Conservation (phyloP, 495 filamentous ascomycete genomes). For the Aspergillus coremiiformis region DNA sequence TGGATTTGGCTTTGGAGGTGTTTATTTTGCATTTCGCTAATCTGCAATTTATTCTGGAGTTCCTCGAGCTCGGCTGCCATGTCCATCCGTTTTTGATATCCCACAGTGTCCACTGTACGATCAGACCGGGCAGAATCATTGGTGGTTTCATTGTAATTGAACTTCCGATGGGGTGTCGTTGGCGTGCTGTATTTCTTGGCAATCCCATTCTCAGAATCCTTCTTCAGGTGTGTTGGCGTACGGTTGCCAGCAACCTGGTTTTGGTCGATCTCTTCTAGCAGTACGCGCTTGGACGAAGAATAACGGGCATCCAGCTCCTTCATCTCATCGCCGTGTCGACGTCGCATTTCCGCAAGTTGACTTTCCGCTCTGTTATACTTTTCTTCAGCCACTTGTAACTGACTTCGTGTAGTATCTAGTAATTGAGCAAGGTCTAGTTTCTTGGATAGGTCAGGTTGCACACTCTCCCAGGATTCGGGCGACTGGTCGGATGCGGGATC, state of each 20-base stretch:
- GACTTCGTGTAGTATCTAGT: conserved; percentile 81
- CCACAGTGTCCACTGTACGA: conserved; percentile 78
- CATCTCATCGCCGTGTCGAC: conserved; percentile 63
- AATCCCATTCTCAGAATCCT: conserved; percentile 56
- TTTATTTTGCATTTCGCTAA: conserved; percentile 92
- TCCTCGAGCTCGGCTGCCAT: conserved; percentile 85
- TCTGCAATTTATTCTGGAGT: conserved; percentile 88
- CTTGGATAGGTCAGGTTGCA: conserved; percentile 49
- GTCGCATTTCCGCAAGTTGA: conserved; percentile 72
- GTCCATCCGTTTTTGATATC: conserved; percentile 86
- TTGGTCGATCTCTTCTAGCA: conserved; percentile 81
- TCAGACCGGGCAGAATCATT: conserved; percentile 85
- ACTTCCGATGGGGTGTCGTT: conserved; percentile 66
- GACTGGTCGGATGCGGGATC: conserved; percentile 64
- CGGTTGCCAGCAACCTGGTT: conserved; percentile 71
- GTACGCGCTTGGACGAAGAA: conserved; percentile 60
- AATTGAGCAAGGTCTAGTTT: conserved; percentile 82
- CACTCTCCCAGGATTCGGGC: conserved; percentile 53
- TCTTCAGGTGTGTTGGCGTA: conserved; percentile 68
- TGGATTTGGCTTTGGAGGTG: conserved; percentile 87
- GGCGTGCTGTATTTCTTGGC: conserved; percentile 63
- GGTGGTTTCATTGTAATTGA: conserved; percentile 52
- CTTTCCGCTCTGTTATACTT: conserved; percentile 75
- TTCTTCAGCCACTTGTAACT: conserved; percentile 77
- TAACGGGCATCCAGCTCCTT: conserved; percentile 65